Percentiles rank a stretch among this genome's conserved stretches.
phyloP scores from a whole-genome alignment of 2,329 filamentous ascomycete species.

The Diaporthe australafricana region DNA sequence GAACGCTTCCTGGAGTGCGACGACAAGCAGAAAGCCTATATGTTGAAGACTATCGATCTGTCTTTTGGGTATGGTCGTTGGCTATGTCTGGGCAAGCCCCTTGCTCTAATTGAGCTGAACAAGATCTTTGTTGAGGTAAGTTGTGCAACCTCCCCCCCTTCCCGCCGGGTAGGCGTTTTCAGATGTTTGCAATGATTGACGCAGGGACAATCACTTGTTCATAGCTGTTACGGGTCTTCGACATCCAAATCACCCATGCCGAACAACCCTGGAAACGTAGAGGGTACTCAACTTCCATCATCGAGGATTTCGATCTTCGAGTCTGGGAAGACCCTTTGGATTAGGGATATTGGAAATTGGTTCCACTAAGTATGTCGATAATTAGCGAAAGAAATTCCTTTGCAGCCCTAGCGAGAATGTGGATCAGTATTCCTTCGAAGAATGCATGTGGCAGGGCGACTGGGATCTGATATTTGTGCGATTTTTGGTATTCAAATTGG shows the following conservation, averaged over 20 bases:
- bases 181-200: not conserved
- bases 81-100: conserved; percentile 53
- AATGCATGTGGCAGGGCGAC: too few relatives aligned
- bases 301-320: not conserved
- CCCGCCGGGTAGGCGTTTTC: not conserved
- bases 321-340: conserved; percentile 2
- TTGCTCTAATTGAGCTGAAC: conserved; percentile 54
- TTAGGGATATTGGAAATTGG: not conserved
- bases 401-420: not conserved
- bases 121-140: conserved; percentile 50
- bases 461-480: not conserved
- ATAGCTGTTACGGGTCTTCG: conserved; percentile 27
- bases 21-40: conserved; percentile 42
- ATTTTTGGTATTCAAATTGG: not conserved
- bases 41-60: conserved; percentile 48
- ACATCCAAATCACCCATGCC: conserved; percentile 20
- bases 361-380: not conserved
- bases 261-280: conserved; percentile 18
- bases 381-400: rapidly evolving
- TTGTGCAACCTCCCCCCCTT: not conserved
- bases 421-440: not conserved
- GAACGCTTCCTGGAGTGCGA: conserved; percentile 55
- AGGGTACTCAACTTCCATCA: not conserved
- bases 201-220: not conserved
- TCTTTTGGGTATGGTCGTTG: conserved; percentile 52